phyloP scores from a whole-genome alignment of 345 rosid species.

The Balakata baccata region DNA sequence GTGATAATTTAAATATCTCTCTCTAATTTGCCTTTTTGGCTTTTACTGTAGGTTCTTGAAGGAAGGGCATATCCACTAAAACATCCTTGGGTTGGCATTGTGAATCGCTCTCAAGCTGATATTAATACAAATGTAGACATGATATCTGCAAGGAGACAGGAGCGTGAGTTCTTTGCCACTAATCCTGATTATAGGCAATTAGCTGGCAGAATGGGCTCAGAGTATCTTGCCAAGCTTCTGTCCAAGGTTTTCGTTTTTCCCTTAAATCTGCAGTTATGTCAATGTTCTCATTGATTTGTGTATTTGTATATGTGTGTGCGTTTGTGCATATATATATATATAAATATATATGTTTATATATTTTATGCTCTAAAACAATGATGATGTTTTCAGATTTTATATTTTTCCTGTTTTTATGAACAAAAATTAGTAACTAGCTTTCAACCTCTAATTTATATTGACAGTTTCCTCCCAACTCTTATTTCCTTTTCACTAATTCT shows the following conservation, averaged over 20 bases:
- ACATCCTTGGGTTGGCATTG: slow-evolving; percentile 36
- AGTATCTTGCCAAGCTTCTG: slow-evolving; percentile 30
- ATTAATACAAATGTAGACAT: slow-evolving; percentile 28
- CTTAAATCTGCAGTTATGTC: neutral
- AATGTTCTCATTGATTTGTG: neutral
- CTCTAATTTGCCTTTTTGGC: neutral
- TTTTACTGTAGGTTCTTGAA: slow-evolving; percentile 25
- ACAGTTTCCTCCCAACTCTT: neutral
- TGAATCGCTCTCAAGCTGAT: slow-evolving; percentile 37
- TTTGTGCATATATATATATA: too few relatives aligned
- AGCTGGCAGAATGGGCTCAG: slow-evolving; percentile 35
- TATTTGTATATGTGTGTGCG: too few relatives aligned
- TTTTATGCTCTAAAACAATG: neutral
- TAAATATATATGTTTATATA: too few relatives aligned
- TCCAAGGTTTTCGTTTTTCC: slow-evolving; percentile 21
- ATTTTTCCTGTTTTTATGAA: neutral
- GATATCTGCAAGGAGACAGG: slow-evolving; percentile 30
- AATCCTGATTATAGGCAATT: slow-evolving; percentile 34
- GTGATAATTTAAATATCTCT: neutral
- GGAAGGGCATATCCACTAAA: slow-evolving; percentile 29
- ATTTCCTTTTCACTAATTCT: neutral
- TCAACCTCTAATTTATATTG: neutral
- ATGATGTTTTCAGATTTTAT: neutral
- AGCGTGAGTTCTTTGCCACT: slow-evolving; percentile 29
- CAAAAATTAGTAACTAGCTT: neutral